Conservation (phyloP, 78 protist species). For the slime mould (Dictyostelium discoideum) region DNA sequence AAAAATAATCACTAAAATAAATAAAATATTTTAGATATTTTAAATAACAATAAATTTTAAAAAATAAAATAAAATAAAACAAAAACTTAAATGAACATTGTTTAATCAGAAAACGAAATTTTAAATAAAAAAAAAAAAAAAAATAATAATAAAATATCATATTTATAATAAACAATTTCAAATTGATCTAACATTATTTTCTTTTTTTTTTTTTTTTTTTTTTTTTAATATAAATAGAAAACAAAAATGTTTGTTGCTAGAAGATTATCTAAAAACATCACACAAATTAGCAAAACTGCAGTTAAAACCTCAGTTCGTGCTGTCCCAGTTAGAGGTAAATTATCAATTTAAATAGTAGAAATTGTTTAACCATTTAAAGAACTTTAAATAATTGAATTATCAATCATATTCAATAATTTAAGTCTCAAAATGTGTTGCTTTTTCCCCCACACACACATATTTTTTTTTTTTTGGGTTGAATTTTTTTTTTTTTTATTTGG, state of each 20-base stretch:
- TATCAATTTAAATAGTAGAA: neutral
- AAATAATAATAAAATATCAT: neutral
- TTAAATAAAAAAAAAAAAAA: neutral
- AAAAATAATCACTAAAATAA: too few relatives aligned
- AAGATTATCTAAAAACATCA: constrained; percentile 54
- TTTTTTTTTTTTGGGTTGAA: neutral
- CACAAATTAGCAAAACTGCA: constrained; percentile 15
- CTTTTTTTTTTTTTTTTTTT: neutral
- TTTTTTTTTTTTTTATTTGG: neutral
- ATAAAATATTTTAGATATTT: neutral
- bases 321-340: constrained; percentile 57
- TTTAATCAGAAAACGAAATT: neutral
- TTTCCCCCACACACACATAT: neutral
- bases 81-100: neutral
- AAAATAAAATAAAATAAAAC: too few relatives aligned
- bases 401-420: too few relatives aligned
- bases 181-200: neutral
- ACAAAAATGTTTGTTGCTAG: constrained; percentile 63
- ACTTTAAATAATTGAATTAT: too few relatives aligned
- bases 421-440: neutral
- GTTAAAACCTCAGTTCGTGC: constrained; percentile 10
- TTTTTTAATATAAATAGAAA: neutral
- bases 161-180: neutral
- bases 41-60: too few relatives aligned
- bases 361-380: neutral